phyloP scores from a whole-genome alignment of 2,329 filamentous ascomycete genomes.

The Sclerotinia minor region DNA sequence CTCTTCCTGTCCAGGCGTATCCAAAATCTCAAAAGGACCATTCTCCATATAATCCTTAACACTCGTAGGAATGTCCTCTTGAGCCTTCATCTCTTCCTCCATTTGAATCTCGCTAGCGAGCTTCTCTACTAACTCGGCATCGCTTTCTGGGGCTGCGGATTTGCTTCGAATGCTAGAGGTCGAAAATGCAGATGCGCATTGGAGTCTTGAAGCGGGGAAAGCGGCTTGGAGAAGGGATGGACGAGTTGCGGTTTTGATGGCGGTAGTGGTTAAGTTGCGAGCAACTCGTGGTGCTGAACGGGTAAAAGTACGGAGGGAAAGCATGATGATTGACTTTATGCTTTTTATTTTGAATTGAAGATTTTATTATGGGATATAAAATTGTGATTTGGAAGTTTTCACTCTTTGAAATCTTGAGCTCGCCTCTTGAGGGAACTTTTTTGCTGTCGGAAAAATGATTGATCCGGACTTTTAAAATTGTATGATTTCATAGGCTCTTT shows the following conservation, averaged over 20 bases:
- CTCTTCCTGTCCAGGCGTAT: conserved; percentile 82
- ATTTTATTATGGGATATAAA: conserved; percentile 24
- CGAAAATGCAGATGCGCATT: conserved; percentile 40
- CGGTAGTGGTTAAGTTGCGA: conserved; percentile 55
- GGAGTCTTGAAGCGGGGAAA: conserved; percentile 37
- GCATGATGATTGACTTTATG: conserved; percentile 51
- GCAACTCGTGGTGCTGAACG: conserved; percentile 67
- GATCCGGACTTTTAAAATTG: conserved; percentile 18
- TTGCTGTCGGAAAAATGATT: conserved; percentile 28
- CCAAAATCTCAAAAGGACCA: conserved; percentile 78
- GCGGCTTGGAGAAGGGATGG: conserved; percentile 37
- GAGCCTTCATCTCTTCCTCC: conserved; percentile 75
- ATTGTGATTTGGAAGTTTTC: conserved; percentile 20
- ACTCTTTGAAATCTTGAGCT: conserved; percentile 2
- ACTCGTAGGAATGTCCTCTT: conserved; percentile 70
- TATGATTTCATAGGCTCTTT: conserved; percentile 12
- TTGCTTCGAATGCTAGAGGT: conserved; percentile 48
- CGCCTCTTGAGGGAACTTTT: conserved; percentile 25
- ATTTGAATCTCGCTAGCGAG: conserved; percentile 80
- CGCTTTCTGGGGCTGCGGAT: conserved; percentile 50
- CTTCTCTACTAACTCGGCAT: conserved; percentile 82
- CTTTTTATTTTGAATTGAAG: conserved; percentile 19
- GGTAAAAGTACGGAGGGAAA: conserved; percentile 65
- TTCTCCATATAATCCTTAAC: conserved; percentile 88
- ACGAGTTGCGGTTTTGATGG: conserved; percentile 47